Evolutionary conservation across 2,329 filamentous ascomycete species (phyloP).

Genomic region (Pezicula carpinea): DNA sequence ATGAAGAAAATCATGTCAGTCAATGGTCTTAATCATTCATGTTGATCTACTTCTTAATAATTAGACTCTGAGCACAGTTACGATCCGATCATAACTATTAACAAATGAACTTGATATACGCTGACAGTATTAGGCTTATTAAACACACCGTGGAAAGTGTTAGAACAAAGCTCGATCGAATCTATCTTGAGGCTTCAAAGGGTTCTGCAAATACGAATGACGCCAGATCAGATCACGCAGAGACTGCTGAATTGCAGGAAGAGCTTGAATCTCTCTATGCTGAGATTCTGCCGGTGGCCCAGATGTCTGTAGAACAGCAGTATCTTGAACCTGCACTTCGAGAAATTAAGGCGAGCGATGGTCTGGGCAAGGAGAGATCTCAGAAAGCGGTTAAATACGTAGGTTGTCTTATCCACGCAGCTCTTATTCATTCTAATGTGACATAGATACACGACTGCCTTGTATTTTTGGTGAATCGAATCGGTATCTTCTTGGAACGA

Average conservation of each 20-base stretch:
- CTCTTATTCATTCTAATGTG: slow-evolving; percentile 1
- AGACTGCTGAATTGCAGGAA: slow-evolving; percentile 49
- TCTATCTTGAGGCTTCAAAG: slow-evolving; percentile 46
- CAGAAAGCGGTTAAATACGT: slow-evolving; percentile 48
- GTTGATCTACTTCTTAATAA: not conserved
- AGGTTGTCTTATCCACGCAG: slow-evolving; percentile 18
- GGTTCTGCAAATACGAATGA: slow-evolving; percentile 8
- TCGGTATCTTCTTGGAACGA: slow-evolving; percentile 36
- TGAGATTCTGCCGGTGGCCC: slow-evolving; percentile 64
- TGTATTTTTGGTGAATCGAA: slow-evolving; percentile 44
- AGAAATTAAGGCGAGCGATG: slow-evolving; percentile 38
- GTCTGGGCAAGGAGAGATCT: slow-evolving; percentile 40
- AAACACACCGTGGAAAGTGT: slow-evolving; percentile 52
- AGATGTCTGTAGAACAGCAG: slow-evolving; percentile 67
- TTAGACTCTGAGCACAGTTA: not conserved
- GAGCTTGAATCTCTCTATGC: slow-evolving; percentile 66
- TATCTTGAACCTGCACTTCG: slow-evolving; percentile 56
- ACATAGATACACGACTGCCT: slow-evolving; percentile 49
- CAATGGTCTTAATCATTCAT: too few species aligned
- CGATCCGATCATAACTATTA: not conserved
- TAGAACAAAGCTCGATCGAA: slow-evolving; percentile 49
- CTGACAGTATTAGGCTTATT: slow-evolving; percentile 39
- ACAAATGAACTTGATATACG: not conserved
- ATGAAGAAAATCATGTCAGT: not conserved
- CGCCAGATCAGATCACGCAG: slow-evolving; percentile 21